Base-by-base conservation (phyloP, 2,329 filamentous ascomycete genomes). In the Stagonosporopsis tanaceti region DNA sequence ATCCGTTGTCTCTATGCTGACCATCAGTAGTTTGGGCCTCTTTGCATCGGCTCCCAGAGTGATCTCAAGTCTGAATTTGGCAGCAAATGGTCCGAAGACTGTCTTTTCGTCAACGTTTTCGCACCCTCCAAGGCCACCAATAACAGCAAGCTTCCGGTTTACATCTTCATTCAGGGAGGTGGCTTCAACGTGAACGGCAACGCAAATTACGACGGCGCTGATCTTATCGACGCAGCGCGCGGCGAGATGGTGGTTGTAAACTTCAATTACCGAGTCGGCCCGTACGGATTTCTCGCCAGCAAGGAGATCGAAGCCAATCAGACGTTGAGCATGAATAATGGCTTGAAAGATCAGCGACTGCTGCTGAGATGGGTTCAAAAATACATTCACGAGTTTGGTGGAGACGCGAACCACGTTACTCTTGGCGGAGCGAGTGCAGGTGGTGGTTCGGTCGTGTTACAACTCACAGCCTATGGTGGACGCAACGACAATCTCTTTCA, bases 111-210 rank as follows among this genome's bases (percentile, higher is more conserved):
- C 42, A 74, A 78, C 35, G 74, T 79, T 12, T 78, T 71, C 38
- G 69, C 76, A 2, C 76, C 77, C 6, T 58, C 68, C 1, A 71
- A 66, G 34, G 73, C 74, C 4, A 76, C 73, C 7, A 69, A 65
- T 9, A 57, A 50, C 2, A 76, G 70, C 45, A 65, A 62, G 8
- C 59, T 78, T 4, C 76, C 77, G 0, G 77, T 79, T 9, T 78
- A 72, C 52, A 69, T 79, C 47, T 78, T 76, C 63, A 76, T 79
- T 14, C 76, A 77, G 53, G 77, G 76, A 11, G 76, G 76, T 27
- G 76, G 76, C 7, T 78, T 77, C 57, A 74, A 68, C 28, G 38
- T 58, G 28, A 75, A 77, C 32, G 71, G 71, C 28, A 76, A 75
- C 28, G 66, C 73, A 15, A 72, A 77, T 47, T 73, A 73, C 57